Evolutionary conservation across 306 rosid genomes (phyloP).

Genomic region (Macrotyloma uniflorum): DNA sequence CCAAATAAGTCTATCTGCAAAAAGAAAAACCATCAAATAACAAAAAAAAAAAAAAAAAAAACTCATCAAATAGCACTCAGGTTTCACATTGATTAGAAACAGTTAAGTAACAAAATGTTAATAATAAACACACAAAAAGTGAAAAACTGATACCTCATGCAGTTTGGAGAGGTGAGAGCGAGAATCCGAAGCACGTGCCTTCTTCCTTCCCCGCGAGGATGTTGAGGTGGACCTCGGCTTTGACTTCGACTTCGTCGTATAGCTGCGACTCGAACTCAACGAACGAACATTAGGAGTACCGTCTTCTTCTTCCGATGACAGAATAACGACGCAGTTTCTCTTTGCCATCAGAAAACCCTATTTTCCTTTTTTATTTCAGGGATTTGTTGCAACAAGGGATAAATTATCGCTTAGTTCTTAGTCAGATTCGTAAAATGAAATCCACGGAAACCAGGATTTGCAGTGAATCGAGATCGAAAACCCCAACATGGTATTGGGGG

Average conservation of each 20-base stretch:
- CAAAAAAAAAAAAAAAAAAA: not conserved
- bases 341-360: conserved; percentile 55
- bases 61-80: not conserved
- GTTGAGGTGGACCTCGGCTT: conserved; percentile 44
- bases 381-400: not conserved
- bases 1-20: conserved; percentile 64
- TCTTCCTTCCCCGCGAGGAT: conserved; percentile 61
- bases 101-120: not conserved
- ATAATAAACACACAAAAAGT: not conserved
- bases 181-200: conserved; percentile 59
- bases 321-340: conserved; percentile 54
- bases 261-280: conserved; percentile 39
- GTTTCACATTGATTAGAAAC: not conserved
- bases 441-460: not conserved
- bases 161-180: conserved; percentile 47
- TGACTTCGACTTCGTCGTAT: conserved; percentile 45
- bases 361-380: not conserved
- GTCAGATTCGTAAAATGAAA: not conserved
- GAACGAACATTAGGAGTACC: conserved; percentile 39
- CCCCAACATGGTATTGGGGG: not conserved
- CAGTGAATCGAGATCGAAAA: conserved; percentile 17
- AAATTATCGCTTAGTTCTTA: not conserved
- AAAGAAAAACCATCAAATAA: conserved; percentile 30
- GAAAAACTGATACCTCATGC: conserved; percentile 51
- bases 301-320: conserved; percentile 77